Evolutionary conservation across 257 asterid genomes (phyloP), one percentile per base, ranked within the genome.

Genomic region (Salvia splendens): DNA sequence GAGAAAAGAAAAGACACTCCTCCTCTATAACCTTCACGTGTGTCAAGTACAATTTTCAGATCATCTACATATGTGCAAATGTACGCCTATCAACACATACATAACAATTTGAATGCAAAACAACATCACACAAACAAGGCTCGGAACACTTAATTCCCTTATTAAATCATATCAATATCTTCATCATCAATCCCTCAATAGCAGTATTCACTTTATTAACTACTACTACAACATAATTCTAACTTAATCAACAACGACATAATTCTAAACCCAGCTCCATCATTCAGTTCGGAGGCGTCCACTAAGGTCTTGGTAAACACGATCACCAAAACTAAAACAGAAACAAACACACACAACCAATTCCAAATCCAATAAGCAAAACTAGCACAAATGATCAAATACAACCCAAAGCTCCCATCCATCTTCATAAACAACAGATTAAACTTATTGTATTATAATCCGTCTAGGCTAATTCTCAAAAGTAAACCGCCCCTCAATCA

Each of bases 191-290:
- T 45, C 62, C 40, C 32, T 11, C 50, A 46, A 16, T 33, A 58
- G 11, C 65, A 32, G 41, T 66, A 68, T 10, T 30, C 65, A 8
- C 59, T n/a, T n/a, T n/a, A n/a, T n/a, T n/a, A n/a, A n/a, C n/a
- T n/a, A n/a, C n/a, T n/a, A n/a, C n/a, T n/a, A n/a, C n/a, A n/a
- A n/a, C n/a, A n/a, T n/a, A n/a, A n/a, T n/a, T n/a, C n/a, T n/a
- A n/a, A n/a, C n/a, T 20, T 7, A 20, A 51, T 17, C 62, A 51
- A 38, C 70, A 49, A 54, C 16, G n/a, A 16, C 38, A 35, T 16
- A 15, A 32, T 49, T 51, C 61, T 7, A 40, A 24, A 24, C 2
- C 2, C 30, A 24, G 30, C 1, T 24, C 30, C 30, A 24, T 24
- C 30, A 24, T 24, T 24, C 30, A 24, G 2, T 24, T 24, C 30